Evolutionary conservation across 2,329 filamentous ascomycete genomes (phyloP), one percentile per base, ranked within the genome.

Genomic region (Septoria linicola): DNA sequence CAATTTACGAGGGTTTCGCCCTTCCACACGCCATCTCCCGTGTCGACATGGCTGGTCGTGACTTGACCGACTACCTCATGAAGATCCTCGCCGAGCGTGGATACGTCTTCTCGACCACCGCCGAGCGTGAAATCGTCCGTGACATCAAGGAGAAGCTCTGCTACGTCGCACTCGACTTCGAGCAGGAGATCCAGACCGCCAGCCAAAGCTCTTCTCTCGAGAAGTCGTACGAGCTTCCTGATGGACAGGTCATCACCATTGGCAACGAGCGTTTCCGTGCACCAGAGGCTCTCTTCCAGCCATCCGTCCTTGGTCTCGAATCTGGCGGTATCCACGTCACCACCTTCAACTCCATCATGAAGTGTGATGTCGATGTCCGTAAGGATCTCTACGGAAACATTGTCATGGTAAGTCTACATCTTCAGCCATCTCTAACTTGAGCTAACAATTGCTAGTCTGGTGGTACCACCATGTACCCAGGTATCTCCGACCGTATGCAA

Each of bases 71-170:
- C 78, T 97, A 99, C 84, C 87, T 99, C 71, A 97, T 99, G 93
- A 97, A 97, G 89, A 97, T 99, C 72, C 81, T 99, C 70, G 93
- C 93, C 70, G 93, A 99, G 87, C 91, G 93, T 73, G 93, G 93
- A 71, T 97, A 99, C 84, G 89, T 89, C 70, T 99, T 99, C 88
- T 96, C 92, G 73, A 99, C 93, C 80, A 97, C 93, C 59, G 93
- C 93, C 77, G 93, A 99, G 84, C 93, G 93, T 78, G 93, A 97
- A 95, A 99, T 97, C 74, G 93, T 97, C 72, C 92, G 93, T 82
- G 93, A 99, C 77, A 97, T 99, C 83, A 99, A 99, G 88, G 93
- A 99, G 88, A 99, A 97, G 87, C 91, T 99, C 71, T 99, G 93
- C 87, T 99, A 99, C 81, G 93, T 97, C 73, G 93, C 93, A 65